A percentile compares a stretch with the other conserved stretches of the same genome.
phyloP scores from a whole-genome alignment of 768 basidiomycete genomes.

The Serendipita sp. region DNA sequence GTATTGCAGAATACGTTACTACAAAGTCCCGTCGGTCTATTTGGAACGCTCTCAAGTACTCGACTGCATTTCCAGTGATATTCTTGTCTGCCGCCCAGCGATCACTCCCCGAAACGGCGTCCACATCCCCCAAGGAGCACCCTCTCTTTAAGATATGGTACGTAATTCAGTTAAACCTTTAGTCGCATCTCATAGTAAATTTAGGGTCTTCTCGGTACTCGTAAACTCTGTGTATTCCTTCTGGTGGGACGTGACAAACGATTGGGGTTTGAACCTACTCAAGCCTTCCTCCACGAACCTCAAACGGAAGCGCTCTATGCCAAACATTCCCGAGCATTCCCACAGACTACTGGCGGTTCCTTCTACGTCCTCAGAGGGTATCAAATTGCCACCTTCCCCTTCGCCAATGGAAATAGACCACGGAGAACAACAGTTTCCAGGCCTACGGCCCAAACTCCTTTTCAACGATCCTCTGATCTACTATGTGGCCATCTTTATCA shows the following conservation, averaged over 20 bases:
- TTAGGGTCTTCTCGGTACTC: constrained; percentile 67
- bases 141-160: constrained; percentile 76
- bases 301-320: not conserved
- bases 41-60: constrained; percentile 90
- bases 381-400: constrained; percentile 25
- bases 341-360: constrained; percentile 13
- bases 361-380: constrained; percentile 15
- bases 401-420: constrained; percentile 11
- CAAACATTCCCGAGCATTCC: not conserved
- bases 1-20: constrained; percentile 61
- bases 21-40: constrained; percentile 60
- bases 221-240: constrained; percentile 91
- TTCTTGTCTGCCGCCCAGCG: constrained; percentile 84
- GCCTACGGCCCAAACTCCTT: constrained; percentile 59
- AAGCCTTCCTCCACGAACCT: constrained; percentile 23
- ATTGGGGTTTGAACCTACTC: constrained; percentile 85
- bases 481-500: constrained; percentile 65
- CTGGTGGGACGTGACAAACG: constrained; percentile 98
- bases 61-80: constrained; percentile 92
- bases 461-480: constrained; percentile 69
- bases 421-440: constrained; percentile 36
- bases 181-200: constrained; percentile 2
- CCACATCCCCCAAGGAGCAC: constrained; percentile 51
- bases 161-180: constrained; percentile 15
- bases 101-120: constrained; percentile 39